Evolutionary conservation across 1,284 basidiomycete species (phyloP).

Genomic region (Phellopilus nigrolimitatus): DNA sequence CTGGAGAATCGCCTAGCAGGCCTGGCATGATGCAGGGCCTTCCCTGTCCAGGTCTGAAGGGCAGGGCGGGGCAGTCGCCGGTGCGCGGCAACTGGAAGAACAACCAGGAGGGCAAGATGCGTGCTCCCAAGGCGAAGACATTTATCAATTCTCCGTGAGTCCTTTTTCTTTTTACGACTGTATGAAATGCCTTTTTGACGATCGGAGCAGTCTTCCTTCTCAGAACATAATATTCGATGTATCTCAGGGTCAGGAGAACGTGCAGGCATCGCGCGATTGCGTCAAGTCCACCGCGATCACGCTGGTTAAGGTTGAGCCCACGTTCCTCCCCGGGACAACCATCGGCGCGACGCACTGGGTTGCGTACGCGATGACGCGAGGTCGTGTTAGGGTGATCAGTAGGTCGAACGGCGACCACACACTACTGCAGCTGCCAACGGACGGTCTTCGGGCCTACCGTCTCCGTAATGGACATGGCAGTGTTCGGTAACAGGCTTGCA

Average conservation of each 20-base stretch:
- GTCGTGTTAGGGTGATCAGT: constrained; percentile 79
- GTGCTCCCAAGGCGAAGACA: constrained; percentile 41
- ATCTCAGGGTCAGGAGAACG: constrained; percentile 59
- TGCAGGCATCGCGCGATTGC: constrained; percentile 64
- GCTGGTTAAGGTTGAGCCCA: constrained; percentile 73
- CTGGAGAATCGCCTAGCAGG: constrained; percentile 35
- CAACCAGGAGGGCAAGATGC: constrained; percentile 35
- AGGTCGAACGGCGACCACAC: constrained; percentile 81
- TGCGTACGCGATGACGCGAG: constrained; percentile 86
- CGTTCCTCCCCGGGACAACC: constrained; percentile 76
- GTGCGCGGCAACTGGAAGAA: constrained; percentile 46
- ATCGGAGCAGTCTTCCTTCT: constrained; percentile 24
- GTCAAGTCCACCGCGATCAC: constrained; percentile 81
- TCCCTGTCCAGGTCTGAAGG: constrained; percentile 43
- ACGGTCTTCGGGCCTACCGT: constrained; percentile 53
- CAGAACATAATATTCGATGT: constrained; percentile 75
- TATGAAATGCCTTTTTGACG: not conserved
- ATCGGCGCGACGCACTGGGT: constrained; percentile 86
- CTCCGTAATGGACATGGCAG: constrained; percentile 77
- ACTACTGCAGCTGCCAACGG: constrained; percentile 70
- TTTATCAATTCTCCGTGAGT: constrained; percentile 53
- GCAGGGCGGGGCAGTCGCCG: constrained; percentile 66
- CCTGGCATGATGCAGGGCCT: constrained; percentile 41
- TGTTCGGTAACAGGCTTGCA: constrained; percentile 70
- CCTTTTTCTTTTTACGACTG: not conserved